Evolutionary conservation across 2,329 filamentous ascomycete genomes (phyloP).

Genomic region (Talaromyces piceae): DNA sequence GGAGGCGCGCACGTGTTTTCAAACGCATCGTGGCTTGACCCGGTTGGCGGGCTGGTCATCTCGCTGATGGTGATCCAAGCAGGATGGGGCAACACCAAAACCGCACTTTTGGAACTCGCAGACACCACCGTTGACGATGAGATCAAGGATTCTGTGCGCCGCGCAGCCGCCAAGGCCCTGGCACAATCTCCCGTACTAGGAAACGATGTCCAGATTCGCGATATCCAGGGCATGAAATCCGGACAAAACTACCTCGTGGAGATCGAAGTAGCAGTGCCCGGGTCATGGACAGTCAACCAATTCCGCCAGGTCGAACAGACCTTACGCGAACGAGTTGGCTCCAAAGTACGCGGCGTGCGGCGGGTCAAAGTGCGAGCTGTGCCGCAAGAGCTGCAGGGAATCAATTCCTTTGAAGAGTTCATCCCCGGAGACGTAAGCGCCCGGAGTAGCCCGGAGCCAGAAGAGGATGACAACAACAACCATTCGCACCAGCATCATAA

Average conservation of each 20-base stretch:
- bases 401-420: slow-evolving; percentile 69
- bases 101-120: slow-evolving; percentile 79
- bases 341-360: slow-evolving; percentile 74
- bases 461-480: slow-evolving; percentile 34
- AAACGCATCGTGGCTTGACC: slow-evolving; percentile 86
- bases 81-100: slow-evolving; percentile 75
- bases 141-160: slow-evolving; percentile 63
- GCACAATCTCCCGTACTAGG: slow-evolving; percentile 46
- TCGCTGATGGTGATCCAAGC: slow-evolving; percentile 89
- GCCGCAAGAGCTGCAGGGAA: slow-evolving; percentile 52
- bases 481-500: slow-evolving; percentile 15
- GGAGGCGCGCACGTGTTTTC: slow-evolving; percentile 79
- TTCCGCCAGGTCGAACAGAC: slow-evolving; percentile 62
- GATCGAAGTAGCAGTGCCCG: slow-evolving; percentile 74
- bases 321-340: slow-evolving; percentile 64
- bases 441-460: slow-evolving; percentile 53
- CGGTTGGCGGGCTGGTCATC: slow-evolving; percentile 85
- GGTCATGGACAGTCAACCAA: slow-evolving; percentile 65
- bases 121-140: slow-evolving; percentile 84
- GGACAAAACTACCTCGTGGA: slow-evolving; percentile 96
- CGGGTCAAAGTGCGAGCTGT: slow-evolving; percentile 79
- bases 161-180: slow-evolving; percentile 56
- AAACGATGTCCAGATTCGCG: slow-evolving; percentile 62
- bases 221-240: slow-evolving; percentile 84
- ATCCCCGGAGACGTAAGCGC: slow-evolving; percentile 57